These are phyloP conservation scores for Corniculantispora saksenae DNA, from an alignment of 2,329 filamentous ascomycete genomes.

Conservation along the genomic window DNA sequence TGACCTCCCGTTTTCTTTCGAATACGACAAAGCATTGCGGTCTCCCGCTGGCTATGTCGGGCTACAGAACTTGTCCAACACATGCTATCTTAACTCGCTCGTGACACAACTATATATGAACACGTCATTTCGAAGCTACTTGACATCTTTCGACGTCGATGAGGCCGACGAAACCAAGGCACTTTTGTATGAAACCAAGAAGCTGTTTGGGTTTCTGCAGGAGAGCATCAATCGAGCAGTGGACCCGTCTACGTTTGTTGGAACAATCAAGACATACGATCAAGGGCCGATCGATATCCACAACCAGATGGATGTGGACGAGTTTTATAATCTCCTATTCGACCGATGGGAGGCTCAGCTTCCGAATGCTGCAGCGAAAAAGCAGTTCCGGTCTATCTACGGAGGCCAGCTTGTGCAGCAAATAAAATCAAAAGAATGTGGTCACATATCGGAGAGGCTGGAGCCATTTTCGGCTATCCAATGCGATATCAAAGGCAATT, in stretches of 20 bases:
- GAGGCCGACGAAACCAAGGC: conserved; percentile 60
- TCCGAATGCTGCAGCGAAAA: conserved; percentile 64
- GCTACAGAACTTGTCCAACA: conserved; percentile 88
- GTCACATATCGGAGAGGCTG: conserved; percentile 86
- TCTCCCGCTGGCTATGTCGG: conserved; percentile 82
- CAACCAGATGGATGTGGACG: conserved; percentile 96
- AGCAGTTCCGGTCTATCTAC: conserved; percentile 78
- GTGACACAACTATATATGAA: conserved; percentile 98
- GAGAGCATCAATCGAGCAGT: conserved; percentile 73
- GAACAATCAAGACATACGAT: conserved; percentile 79
- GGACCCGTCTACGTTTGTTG: conserved; percentile 72
- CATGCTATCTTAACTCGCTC: conserved; percentile 95
- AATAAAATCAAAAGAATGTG: conserved; percentile 91
- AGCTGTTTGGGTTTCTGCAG: conserved; percentile 83
- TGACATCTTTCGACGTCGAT: conserved; percentile 64
- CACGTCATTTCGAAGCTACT: conserved; percentile 78
- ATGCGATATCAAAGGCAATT: conserved; percentile 93
- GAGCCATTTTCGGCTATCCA: conserved; percentile 95
- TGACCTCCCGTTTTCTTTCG: conserved; percentile 62
- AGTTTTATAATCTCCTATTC: conserved; percentile 94
- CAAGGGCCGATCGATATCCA: conserved; percentile 80
- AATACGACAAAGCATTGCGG: conserved; percentile 68
- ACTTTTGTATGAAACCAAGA: conserved; percentile 75
- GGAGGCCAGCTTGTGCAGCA: conserved; percentile 91
- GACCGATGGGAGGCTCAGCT: conserved; percentile 89